These are phyloP conservation scores for Sphagnum contortum DNA, from an alignment of 225 moss, liverwort and hornwort species.

Conservation along the genomic window DNA sequence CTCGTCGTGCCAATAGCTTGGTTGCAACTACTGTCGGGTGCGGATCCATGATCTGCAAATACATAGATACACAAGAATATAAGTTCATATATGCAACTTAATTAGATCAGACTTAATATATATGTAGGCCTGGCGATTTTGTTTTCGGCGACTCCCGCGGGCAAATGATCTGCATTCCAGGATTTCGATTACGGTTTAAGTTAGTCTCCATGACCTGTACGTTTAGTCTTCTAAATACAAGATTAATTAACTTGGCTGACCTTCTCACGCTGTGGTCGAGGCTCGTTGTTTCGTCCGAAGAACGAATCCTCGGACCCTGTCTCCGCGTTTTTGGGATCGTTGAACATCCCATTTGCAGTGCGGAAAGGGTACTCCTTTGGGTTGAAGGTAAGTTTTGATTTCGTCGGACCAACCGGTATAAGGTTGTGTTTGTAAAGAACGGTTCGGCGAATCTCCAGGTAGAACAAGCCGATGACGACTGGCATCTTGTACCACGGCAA, in stretches of 20 bases:
- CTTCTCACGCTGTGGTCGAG: slow-evolving; percentile 15
- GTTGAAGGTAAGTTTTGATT: not conserved
- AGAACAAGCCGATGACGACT: slow-evolving; percentile 32
- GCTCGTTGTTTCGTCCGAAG: slow-evolving; percentile 29
- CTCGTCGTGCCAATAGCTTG: slow-evolving; percentile 32
- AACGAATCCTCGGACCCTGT: slow-evolving; percentile 17
- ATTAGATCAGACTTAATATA: not conserved
- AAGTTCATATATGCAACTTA: not conserved
- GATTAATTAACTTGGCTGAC: slow-evolving; percentile 4
- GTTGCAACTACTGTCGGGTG: slow-evolving; percentile 39
- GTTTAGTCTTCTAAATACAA: not conserved
- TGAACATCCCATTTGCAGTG: not conserved
- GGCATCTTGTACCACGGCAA: slow-evolving; percentile 47
- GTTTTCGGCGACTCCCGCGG: not conserved
- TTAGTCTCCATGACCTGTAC: not conserved
- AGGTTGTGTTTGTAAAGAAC: slow-evolving; percentile 58
- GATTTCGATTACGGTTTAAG: no score
- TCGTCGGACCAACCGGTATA: slow-evolving; percentile 26
- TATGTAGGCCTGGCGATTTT: not conserved
- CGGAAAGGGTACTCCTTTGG: not conserved
- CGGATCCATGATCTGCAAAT: slow-evolving; percentile 39
- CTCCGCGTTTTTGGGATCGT: not conserved
- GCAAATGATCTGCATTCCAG: no score
- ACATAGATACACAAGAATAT: not conserved
- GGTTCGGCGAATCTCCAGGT: slow-evolving; percentile 35